These are phyloP conservation scores for Neurospora sp. DNA, from an alignment of 495 filamentous ascomycete genomes.

Conservation along the genomic window DNA sequence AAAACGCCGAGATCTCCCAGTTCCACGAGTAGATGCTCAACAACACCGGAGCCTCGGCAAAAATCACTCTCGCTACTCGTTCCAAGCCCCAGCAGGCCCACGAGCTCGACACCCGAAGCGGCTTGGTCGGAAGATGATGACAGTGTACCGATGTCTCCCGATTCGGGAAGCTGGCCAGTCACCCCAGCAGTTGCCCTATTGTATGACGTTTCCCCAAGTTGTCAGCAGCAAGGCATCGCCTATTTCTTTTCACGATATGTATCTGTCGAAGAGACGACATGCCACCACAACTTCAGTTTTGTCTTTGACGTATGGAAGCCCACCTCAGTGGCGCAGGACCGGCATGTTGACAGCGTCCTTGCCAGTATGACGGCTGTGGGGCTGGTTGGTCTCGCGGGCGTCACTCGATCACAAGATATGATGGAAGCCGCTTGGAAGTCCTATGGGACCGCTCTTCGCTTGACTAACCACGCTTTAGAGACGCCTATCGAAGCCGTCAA, in stretches of 20 bases:
- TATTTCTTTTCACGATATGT: constrained; percentile 34
- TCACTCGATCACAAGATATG: constrained; percentile 26
- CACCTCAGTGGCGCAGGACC: constrained; percentile 8
- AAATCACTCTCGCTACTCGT: constrained; percentile 12
- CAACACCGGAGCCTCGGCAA: constrained; percentile 16
- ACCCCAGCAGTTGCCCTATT: constrained; percentile 20
- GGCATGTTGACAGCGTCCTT: constrained; percentile 24
- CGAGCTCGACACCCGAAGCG: constrained; percentile 4
- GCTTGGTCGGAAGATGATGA: constrained; percentile 16
- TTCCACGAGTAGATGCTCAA: constrained; percentile 11
- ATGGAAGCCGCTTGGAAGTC: constrained; percentile 36
- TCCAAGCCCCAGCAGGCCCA: constrained; percentile 4
- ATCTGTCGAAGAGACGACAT: constrained; percentile 22
- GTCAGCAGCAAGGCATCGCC: constrained; percentile 26
- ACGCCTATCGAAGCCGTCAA: constrained; percentile 44
- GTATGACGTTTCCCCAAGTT: constrained; percentile 21
- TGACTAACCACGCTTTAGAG: constrained; percentile 43
- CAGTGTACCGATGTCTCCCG: constrained; percentile 23
- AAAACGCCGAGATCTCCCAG: constrained; percentile 10
- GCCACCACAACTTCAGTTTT: constrained; percentile 33
- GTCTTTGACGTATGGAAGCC: constrained; percentile 31
- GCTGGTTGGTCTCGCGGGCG: constrained; percentile 35
- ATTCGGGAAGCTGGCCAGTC: constrained; percentile 25
- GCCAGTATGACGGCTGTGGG: constrained; percentile 41
- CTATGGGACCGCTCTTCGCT: constrained; percentile 35